These are phyloP conservation scores for Lipomyces starkeyi DNA, from an alignment of 805 yeast species.

Conservation along the genomic window DNA sequence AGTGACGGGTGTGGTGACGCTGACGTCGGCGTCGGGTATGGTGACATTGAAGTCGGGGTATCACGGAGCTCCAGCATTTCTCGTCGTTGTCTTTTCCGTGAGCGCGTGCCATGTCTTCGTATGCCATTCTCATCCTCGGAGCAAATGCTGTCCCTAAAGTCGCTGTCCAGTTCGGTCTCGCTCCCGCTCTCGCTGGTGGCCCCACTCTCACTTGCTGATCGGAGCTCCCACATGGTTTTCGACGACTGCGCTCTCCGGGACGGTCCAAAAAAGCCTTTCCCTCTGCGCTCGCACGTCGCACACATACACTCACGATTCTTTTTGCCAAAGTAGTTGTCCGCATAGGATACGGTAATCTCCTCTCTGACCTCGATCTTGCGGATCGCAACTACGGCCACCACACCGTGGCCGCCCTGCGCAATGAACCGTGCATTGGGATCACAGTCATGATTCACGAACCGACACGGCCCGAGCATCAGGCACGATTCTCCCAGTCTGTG, in stretches of 20 bases:
- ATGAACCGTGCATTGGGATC: slow-evolving; percentile 51
- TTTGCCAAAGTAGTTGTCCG: slow-evolving; percentile 53
- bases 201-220: background rate
- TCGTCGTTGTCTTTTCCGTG: slow-evolving; percentile 17
- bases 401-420: slow-evolving; percentile 39
- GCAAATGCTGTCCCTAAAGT: slow-evolving; percentile 13
- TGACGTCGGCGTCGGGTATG: slow-evolving; percentile 7
- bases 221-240: background rate
- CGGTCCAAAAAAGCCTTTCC: slow-evolving; percentile 25
- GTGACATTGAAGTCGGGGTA: background rate
- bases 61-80: background rate
- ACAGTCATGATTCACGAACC: slow-evolving; percentile 58
- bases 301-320: slow-evolving; percentile 54
- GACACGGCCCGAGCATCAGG: slow-evolving; percentile 56
- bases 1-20: background rate
- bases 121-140: slow-evolving; percentile 12
- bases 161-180: slow-evolving; percentile 8
- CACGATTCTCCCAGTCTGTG: slow-evolving; percentile 47
- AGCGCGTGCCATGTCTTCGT: slow-evolving; percentile 16
- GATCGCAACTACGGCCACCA: slow-evolving; percentile 48
- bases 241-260: background rate
- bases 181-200: background rate
- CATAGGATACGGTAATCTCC: slow-evolving; percentile 55
- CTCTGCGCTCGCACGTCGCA: slow-evolving; percentile 50
- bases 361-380: slow-evolving; percentile 52